phyloP scores from a whole-genome alignment of 768 basidiomycete species.

The Pleurotus ostreatus region DNA sequence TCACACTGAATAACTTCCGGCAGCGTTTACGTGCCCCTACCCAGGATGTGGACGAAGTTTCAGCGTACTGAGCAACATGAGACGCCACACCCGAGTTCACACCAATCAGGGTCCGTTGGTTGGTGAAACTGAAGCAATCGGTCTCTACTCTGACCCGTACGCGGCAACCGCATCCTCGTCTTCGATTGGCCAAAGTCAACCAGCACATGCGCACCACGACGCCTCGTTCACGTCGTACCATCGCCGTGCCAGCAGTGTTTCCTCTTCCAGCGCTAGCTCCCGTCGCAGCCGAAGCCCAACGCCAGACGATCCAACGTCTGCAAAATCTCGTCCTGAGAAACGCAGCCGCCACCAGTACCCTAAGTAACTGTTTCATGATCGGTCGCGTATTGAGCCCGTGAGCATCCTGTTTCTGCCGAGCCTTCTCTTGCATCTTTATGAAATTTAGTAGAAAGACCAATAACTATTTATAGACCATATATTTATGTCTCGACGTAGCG shows the following conservation, averaged over 20 bases:
- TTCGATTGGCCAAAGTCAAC: conserved; percentile 6
- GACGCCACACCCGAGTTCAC: conserved; percentile 77
- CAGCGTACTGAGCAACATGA: conserved; percentile 88
- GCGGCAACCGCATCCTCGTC: conserved; percentile 10
- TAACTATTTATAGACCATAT: background rate
- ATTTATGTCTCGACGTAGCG: background rate
- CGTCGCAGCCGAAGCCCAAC: conserved; percentile 35
- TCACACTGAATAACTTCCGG: conserved; percentile 13
- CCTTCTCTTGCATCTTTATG: background rate
- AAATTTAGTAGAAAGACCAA: background rate
- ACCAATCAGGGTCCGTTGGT: conserved; percentile 18
- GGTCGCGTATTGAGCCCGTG: background rate
- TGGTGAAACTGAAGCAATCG: background rate
- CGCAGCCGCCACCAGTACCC: conserved; percentile 23
- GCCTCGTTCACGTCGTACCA: conserved; percentile 21
- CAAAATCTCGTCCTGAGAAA: conserved; percentile 25
- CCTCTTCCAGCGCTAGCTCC: conserved; percentile 37
- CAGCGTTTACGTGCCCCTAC: conserved; percentile 74
- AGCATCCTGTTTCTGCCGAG: background rate
- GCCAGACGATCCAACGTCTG: conserved; percentile 24
- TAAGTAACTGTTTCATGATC: conserved; percentile 8
- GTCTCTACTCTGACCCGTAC: conserved; percentile 4
- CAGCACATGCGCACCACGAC: background rate
- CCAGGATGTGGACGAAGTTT: conserved; percentile 77
- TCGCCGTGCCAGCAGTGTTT: conserved; percentile 35